Conservation (phyloP, 257 asterid genomes). For the Scutellaria minor region DNA sequence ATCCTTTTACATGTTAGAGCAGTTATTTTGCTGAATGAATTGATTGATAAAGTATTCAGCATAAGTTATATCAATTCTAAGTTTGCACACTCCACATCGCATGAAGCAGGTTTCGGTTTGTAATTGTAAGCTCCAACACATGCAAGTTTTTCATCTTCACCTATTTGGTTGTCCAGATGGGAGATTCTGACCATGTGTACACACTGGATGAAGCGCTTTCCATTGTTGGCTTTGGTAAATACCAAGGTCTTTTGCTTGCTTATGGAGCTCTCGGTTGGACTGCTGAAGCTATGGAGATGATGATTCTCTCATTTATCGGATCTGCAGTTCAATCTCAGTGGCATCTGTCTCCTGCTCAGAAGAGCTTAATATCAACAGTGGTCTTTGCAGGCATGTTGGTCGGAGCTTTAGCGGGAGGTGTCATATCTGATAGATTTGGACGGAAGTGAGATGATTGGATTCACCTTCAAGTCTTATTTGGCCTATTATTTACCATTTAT, state of each 20-base stretch:
- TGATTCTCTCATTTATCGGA: slow-evolving; percentile 55
- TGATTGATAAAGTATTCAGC: background rate
- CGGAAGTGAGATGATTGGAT: slow-evolving; percentile 39
- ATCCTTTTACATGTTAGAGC: slow-evolving; percentile 1
- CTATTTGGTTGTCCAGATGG: slow-evolving; percentile 40
- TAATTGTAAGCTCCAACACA: slow-evolving; percentile 9
- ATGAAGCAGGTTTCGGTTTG: slow-evolving; percentile 8
- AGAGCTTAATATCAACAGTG: slow-evolving; percentile 53
- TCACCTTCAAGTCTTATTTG: background rate
- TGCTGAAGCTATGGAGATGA: slow-evolving; percentile 55
- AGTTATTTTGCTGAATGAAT: background rate
- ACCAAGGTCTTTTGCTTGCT: slow-evolving; percentile 51
- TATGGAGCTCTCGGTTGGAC: slow-evolving; percentile 55
- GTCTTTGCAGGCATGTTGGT: slow-evolving; percentile 57
- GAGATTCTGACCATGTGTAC: slow-evolving; percentile 40
- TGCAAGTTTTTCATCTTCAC: slow-evolving; percentile 12
- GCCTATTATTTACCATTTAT: background rate
- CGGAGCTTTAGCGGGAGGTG: slow-evolving; percentile 49
- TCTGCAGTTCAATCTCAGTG: slow-evolving; percentile 54
- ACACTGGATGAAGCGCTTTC: slow-evolving; percentile 52
- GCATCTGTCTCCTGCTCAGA: slow-evolving; percentile 45
- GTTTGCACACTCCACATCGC: background rate
- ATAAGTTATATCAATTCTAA: background rate
- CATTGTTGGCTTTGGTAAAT: slow-evolving; percentile 54
- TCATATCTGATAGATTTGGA: slow-evolving; percentile 48